A percentile compares a stretch with the other conserved stretches of the same genome.
phyloP scores from a whole-genome alignment of 2,329 filamentous ascomycete species.

The Furcasterigmium furcatum region DNA sequence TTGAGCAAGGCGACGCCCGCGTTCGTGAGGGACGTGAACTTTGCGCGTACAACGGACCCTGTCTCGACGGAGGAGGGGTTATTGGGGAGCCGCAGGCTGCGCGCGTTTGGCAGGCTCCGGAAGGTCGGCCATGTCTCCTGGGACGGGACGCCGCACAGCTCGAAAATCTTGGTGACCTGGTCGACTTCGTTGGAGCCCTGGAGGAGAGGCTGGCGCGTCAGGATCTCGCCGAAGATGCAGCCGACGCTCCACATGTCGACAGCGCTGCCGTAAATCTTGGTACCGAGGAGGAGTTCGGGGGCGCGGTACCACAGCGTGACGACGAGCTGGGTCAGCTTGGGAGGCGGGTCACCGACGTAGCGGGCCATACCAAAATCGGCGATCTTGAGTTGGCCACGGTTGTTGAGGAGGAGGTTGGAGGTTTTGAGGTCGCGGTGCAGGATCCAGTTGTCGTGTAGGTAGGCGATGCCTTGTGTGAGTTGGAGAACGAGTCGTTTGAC shows the following conservation, averaged over 20 bases:
- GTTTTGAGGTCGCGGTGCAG: constrained; percentile 93
- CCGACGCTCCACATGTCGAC: constrained; percentile 97
- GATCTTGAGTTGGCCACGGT: constrained; percentile 90
- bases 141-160: constrained; percentile 81
- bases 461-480: constrained; percentile 74
- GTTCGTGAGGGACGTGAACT: constrained; percentile 77
- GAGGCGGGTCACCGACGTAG: constrained; percentile 75
- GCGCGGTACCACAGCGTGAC: constrained; percentile 97
- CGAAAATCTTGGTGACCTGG: constrained; percentile 83
- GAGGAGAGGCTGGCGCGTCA: constrained; percentile 78
- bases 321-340: constrained; percentile 84
- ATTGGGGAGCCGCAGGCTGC: constrained; percentile 67
- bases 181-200: constrained; percentile 92
- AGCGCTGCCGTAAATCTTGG: constrained; percentile 68
- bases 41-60: constrained; percentile 62
- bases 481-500: constrained; percentile 87
- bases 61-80: constrained; percentile 26
- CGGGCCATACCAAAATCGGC: constrained; percentile 98
- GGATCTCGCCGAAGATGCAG: constrained; percentile 90
- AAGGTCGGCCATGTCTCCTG: constrained; percentile 84
- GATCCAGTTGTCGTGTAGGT: constrained; percentile 87
- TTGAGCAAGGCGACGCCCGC: constrained; percentile 70
- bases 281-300: constrained; percentile 84
- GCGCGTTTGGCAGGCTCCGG: constrained; percentile 81
- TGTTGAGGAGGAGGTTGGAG: constrained; percentile 90